A percentile compares a stretch with the other conserved stretches of the same genome.
Evolutionary conservation across 1,284 basidiomycete genomes (phyloP).

Genomic region (Heterobasidion parviporum): DNA sequence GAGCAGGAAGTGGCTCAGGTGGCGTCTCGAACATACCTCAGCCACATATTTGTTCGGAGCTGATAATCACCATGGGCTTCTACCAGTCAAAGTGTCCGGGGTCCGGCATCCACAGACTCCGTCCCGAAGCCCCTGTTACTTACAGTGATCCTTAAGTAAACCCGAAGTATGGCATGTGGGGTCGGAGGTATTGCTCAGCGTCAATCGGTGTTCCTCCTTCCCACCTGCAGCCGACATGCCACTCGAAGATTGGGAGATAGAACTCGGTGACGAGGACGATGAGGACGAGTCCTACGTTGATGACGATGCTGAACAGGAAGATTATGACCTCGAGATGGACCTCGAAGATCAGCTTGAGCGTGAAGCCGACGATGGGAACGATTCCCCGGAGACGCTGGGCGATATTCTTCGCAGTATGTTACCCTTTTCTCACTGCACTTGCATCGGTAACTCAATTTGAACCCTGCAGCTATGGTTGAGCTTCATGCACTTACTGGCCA

Average conservation of each 20-base stretch:
- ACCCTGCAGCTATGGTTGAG: too few species aligned
- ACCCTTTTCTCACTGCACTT: too few species aligned
- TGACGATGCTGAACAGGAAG: slow-evolving; percentile 18
- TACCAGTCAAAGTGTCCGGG: neutral
- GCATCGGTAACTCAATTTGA: too few species aligned
- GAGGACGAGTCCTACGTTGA: slow-evolving; percentile 11
- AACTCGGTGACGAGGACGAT: slow-evolving; percentile 18
- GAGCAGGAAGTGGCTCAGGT: neutral
- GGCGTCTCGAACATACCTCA: neutral
- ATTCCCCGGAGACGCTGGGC: neutral
- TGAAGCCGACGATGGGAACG: slow-evolving; percentile 14
- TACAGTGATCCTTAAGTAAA: too few species aligned
- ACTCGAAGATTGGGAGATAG: neutral
- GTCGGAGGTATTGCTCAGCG: neutral
- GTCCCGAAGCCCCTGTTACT: too few species aligned
- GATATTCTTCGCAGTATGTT: neutral
- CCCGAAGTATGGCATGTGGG: neutral
- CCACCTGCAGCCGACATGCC: neutral
- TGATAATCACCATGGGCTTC: neutral
- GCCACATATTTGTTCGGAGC: neutral
- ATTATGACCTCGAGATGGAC: slow-evolving; percentile 1
- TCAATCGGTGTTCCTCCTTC: neutral
- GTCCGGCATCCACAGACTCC: neutral
- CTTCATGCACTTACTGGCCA: too few species aligned
- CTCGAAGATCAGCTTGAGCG: slow-evolving; percentile 6